These are phyloP conservation scores for Candida chauliodis DNA, from an alignment of 805 yeast genomes.

Conservation along the genomic window DNA sequence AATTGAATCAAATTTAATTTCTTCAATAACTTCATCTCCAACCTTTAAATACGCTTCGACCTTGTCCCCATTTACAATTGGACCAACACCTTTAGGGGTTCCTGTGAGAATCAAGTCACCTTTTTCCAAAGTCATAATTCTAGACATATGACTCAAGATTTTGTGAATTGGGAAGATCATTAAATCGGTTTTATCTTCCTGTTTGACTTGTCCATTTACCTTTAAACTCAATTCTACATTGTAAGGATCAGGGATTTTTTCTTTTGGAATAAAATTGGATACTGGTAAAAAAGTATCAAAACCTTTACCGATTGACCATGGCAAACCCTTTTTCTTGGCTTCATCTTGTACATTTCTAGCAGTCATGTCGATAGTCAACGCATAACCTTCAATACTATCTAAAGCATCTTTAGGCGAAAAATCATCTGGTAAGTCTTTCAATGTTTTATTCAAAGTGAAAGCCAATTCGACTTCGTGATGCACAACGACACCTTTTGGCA, in stretches of 20 bases:
- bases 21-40: slow-evolving; percentile 54
- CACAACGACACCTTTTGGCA: slow-evolving; percentile 83
- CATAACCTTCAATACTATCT: slow-evolving; percentile 80
- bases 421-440: slow-evolving; percentile 57
- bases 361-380: slow-evolving; percentile 88
- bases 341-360: slow-evolving; percentile 95
- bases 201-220: slow-evolving; percentile 69
- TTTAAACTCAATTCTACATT: slow-evolving; percentile 58
- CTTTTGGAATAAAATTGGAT: slow-evolving; percentile 68
- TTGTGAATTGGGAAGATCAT: slow-evolving; percentile 88
- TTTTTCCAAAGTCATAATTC: slow-evolving; percentile 85
- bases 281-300: slow-evolving; percentile 94
- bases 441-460: slow-evolving; percentile 58
- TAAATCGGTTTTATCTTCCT: slow-evolving; percentile 69
- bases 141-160: slow-evolving; percentile 74
- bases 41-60: slow-evolving; percentile 60
- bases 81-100: slow-evolving; percentile 97
- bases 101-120: slow-evolving; percentile 94
- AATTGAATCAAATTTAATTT: slow-evolving; percentile 51
- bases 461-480: slow-evolving; percentile 96
- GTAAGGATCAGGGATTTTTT: slow-evolving; percentile 67
- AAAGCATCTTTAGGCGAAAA: slow-evolving; percentile 67
- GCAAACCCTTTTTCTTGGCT: slow-evolving; percentile 89
- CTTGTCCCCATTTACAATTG: slow-evolving; percentile 71
- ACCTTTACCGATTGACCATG: slow-evolving; percentile 96